phyloP scores from a whole-genome alignment of 192 early-diverging fungal species.

The Chytriomyces confervae region DNA sequence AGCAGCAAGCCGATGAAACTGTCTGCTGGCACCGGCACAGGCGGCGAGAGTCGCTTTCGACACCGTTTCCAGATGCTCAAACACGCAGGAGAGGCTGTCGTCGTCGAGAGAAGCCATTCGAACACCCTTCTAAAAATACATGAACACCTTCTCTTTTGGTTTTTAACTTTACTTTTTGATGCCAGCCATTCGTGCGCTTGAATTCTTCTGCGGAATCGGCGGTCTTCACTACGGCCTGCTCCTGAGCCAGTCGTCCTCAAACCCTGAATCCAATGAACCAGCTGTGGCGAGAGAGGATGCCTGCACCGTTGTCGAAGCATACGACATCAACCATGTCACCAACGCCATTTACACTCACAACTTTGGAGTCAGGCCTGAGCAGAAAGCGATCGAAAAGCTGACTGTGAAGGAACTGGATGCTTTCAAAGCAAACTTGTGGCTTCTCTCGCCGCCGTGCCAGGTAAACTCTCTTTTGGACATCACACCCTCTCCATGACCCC shows the following conservation, averaged over 20 bases:
- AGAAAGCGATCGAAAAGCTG: conserved; percentile 57
- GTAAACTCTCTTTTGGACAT: conserved; percentile 70
- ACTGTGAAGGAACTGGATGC: conserved; percentile 56
- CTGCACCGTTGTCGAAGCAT: conserved; percentile 74
- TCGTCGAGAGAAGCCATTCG: not conserved
- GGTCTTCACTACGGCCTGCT: conserved; percentile 47
- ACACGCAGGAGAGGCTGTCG: not conserved
- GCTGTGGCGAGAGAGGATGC: conserved; percentile 12
- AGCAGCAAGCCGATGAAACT: not conserved
- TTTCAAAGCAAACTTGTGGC: conserved; percentile 80
- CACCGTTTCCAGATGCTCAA: not conserved
- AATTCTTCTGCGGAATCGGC: conserved; percentile 72
- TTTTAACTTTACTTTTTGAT: not conserved
- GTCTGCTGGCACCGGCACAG: not conserved
- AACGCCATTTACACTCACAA: conserved; percentile 62
- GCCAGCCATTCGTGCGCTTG: conserved; percentile 52
- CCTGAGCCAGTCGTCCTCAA: conserved; percentile 65
- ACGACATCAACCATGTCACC: conserved; percentile 90
- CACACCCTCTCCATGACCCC: conserved; percentile 41
- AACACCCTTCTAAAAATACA: not conserved
- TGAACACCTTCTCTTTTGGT: not conserved
- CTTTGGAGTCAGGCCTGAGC: conserved; percentile 43
- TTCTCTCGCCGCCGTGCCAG: conserved; percentile 90
- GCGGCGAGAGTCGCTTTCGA: not conserved
- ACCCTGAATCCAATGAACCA: not conserved